phyloP scores from a whole-genome alignment of 2,329 filamentous ascomycete genomes.

The Mariannaea elegans region DNA sequence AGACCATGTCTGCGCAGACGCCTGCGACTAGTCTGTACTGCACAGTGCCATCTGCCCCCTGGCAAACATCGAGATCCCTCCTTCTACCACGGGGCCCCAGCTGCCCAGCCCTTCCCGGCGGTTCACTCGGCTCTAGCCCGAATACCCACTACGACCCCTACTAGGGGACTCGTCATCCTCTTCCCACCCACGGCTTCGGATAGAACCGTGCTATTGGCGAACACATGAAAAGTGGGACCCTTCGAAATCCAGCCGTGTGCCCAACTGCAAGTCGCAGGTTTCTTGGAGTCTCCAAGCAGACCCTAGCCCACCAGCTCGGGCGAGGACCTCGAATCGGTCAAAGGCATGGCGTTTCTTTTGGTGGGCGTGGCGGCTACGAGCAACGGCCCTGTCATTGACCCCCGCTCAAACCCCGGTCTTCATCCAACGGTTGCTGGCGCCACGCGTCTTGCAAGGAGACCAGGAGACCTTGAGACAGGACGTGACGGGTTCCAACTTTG shows the following conservation, averaged over 20 bases:
- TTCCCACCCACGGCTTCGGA: constrained; percentile 42
- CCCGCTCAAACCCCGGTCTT: constrained; percentile 28
- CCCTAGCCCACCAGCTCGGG: constrained; percentile 39
- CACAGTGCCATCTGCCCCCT: constrained; percentile 21
- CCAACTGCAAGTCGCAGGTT: constrained; percentile 41
- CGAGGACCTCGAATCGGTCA: constrained; percentile 42
- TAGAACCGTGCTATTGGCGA: constrained; percentile 48
- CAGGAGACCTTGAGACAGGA: constrained; percentile 35
- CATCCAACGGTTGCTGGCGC: constrained; percentile 40
- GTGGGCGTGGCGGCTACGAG: constrained; percentile 27
- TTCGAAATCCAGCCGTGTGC: constrained; percentile 36
- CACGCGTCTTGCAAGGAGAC: constrained; percentile 41
- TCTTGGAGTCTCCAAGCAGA: constrained; percentile 32
- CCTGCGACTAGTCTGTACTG: constrained; percentile 9
- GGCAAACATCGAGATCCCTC: constrained; percentile 41
- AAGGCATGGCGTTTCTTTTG: constrained; percentile 29
- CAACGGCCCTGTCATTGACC: constrained; percentile 28
- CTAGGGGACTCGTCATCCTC: constrained; percentile 45
- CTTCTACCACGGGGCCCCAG: constrained; percentile 30
- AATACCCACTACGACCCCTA: constrained; percentile 46
- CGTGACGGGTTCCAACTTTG: constrained; percentile 25
- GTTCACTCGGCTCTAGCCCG: constrained; percentile 51
- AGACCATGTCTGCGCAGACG: constrained; percentile 5
- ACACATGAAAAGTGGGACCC: constrained; percentile 42
- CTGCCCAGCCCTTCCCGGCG: constrained; percentile 44